These are phyloP conservation scores for Cochlearia excelsa DNA, from an alignment of 345 rosid genomes.

Conservation along the genomic window DNA sequence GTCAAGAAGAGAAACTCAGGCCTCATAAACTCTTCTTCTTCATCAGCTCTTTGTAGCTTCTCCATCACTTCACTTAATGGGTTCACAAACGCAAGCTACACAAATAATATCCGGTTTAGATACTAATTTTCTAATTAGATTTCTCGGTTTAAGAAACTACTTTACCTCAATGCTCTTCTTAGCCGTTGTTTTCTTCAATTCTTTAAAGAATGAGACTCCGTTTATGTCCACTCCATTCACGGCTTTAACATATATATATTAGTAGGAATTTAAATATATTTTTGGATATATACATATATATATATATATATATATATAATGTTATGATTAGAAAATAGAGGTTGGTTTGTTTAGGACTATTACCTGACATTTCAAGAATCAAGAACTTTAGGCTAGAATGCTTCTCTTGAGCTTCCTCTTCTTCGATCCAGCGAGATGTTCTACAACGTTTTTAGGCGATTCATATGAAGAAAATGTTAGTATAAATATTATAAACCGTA, in stretches of 20 bases:
- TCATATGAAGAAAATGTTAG: slow-evolving; percentile 10
- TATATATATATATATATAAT: no score
- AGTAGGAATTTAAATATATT: not conserved
- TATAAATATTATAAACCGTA: not conserved
- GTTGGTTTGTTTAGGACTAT: slow-evolving; percentile 7
- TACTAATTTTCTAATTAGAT: not conserved
- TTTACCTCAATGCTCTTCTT: slow-evolving; percentile 55
- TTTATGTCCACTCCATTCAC: slow-evolving; percentile 84
- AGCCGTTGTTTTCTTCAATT: slow-evolving; percentile 57
- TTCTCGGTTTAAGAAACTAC: slow-evolving; percentile 1
- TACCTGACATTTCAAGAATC: slow-evolving; percentile 74
- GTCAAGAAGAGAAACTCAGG: slow-evolving; percentile 71
- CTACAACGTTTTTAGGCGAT: slow-evolving; percentile 31
- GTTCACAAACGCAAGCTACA: slow-evolving; percentile 88
- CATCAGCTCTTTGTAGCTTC: slow-evolving; percentile 69
- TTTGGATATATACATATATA: no score
- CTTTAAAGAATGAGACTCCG: slow-evolving; percentile 64
- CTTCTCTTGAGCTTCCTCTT: slow-evolving; percentile 48
- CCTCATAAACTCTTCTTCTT: slow-evolving; percentile 39
- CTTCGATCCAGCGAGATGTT: slow-evolving; percentile 74
- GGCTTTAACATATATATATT: slow-evolving; percentile 40
- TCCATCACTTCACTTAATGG: slow-evolving; percentile 84
- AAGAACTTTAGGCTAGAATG: slow-evolving; percentile 54
- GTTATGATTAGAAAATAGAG: not conserved
- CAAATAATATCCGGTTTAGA: not conserved